Percentiles rank a stretch among this genome's conserved stretches.
These are phyloP conservation scores for Populus deltoides DNA, from an alignment of 345 rosid species.

Conservation along the genomic window DNA sequence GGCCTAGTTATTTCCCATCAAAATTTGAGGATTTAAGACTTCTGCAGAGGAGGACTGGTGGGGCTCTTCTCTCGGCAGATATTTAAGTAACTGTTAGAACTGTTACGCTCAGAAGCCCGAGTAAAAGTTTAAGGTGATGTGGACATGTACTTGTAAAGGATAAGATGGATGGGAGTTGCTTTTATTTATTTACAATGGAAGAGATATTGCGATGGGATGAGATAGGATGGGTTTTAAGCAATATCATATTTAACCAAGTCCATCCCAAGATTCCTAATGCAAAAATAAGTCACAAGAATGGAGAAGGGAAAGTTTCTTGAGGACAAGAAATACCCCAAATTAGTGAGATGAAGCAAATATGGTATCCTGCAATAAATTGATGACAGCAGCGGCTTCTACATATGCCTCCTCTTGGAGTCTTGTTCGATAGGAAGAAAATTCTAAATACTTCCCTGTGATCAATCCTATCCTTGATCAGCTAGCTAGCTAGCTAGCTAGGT, in stretches of 20 bases:
- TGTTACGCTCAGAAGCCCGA: background rate
- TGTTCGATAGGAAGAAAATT: slow-evolving; percentile 10
- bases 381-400: slow-evolving; percentile 17
- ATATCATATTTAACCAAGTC: slow-evolving; percentile 14
- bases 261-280: slow-evolving; percentile 22
- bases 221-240: slow-evolving; percentile 15
- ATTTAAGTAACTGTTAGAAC: background rate
- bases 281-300: slow-evolving; percentile 14
- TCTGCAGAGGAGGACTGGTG: slow-evolving; percentile 12
- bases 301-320: slow-evolving; percentile 4
- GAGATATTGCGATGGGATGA: background rate
- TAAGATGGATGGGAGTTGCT: no score
- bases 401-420: slow-evolving; percentile 2
- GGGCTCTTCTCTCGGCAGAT: slow-evolving; percentile 17
- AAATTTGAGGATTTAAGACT: slow-evolving; percentile 8
- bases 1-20: slow-evolving; percentile 4
- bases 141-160: background rate
- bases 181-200: no score
- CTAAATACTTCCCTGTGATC: background rate
- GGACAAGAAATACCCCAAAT: slow-evolving; percentile 20
- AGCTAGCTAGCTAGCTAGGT: slow-evolving; percentile 2
- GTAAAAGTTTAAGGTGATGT: background rate
- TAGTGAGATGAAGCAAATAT: slow-evolving; percentile 5
- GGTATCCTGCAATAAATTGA: slow-evolving; percentile 24
- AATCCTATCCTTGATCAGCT: background rate